Conservation (phyloP, 2,329 filamentous ascomycete species). For the Arthroderma sp. region DNA sequence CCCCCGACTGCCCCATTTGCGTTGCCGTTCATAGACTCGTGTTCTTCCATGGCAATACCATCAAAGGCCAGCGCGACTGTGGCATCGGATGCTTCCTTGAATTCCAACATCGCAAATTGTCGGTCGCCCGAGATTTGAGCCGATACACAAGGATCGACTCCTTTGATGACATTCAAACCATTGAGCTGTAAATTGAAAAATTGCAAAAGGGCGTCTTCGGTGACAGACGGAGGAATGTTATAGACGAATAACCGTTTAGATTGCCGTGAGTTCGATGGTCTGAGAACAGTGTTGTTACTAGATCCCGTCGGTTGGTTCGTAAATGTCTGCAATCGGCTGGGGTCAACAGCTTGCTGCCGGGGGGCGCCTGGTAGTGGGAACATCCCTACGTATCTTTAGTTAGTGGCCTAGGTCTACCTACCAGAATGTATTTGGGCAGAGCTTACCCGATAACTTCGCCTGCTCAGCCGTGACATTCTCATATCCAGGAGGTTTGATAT, state of each 20-base stretch:
- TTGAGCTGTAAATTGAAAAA: conserved; percentile 98
- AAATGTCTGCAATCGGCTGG: conserved; percentile 83
- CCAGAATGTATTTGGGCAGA: not conserved
- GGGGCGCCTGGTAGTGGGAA: conserved; percentile 94
- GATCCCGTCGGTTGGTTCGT: conserved; percentile 74
- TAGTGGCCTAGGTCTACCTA: not conserved
- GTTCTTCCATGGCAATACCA: conserved; percentile 73
- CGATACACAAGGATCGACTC: conserved; percentile 69
- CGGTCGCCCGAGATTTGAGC: conserved; percentile 69
- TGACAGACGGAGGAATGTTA: conserved; percentile 61
- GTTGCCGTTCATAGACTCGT: conserved; percentile 44
- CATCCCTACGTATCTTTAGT: conserved; percentile 50
- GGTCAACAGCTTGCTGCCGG: conserved; percentile 89
- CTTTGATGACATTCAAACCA: conserved; percentile 81
- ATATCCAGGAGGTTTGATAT: conserved; percentile 96
- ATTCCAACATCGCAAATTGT: conserved; percentile 77
- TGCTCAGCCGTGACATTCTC: conserved; percentile 97
- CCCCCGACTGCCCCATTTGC: conserved; percentile 40
- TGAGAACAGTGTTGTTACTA: conserved; percentile 62
- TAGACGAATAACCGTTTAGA: conserved; percentile 81
- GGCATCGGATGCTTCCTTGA: conserved; percentile 73
- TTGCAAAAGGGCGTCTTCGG: conserved; percentile 59
- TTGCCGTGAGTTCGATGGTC: conserved; percentile 85
- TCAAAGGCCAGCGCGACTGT: conserved; percentile 85
- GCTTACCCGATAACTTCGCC: conserved; percentile 70